A percentile compares a stretch with the other conserved stretches of the same genome.
Evolutionary conservation across 768 basidiomycete species (phyloP).

Genomic region (Chiua virens): DNA sequence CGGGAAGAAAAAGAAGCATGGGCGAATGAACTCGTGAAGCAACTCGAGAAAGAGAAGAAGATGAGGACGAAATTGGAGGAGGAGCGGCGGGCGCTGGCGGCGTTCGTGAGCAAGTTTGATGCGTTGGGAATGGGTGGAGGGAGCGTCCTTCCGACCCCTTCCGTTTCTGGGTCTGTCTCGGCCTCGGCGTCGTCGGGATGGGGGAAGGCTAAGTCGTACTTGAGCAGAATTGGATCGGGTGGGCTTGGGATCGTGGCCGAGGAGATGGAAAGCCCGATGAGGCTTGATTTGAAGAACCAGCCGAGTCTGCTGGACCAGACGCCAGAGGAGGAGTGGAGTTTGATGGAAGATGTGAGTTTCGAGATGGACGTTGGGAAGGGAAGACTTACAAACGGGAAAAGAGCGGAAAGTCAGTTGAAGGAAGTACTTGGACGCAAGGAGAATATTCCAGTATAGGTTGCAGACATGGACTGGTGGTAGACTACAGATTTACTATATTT

Average conservation of each 20-base stretch:
- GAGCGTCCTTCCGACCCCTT: slow-evolving; percentile 32
- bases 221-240: slow-evolving; percentile 34
- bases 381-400: slow-evolving; percentile 12
- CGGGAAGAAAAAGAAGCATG: slow-evolving; percentile 72
- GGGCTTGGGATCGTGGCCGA: slow-evolving; percentile 27
- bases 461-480: neutral
- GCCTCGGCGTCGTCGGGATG: slow-evolving; percentile 1
- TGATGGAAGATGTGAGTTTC: slow-evolving; percentile 52
- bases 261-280: slow-evolving; percentile 51
- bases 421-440: slow-evolving; percentile 30
- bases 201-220: slow-evolving; percentile 52
- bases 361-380: slow-evolving; percentile 38
- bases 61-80: slow-evolving; percentile 68
- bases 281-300: slow-evolving; percentile 44
- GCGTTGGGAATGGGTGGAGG: slow-evolving; percentile 55
- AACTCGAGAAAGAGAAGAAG: slow-evolving; percentile 80
- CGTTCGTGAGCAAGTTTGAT: slow-evolving; percentile 84
- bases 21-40: slow-evolving; percentile 71
- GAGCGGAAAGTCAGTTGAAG: slow-evolving; percentile 32
- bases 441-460: slow-evolving; percentile 21
- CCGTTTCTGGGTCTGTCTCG: slow-evolving; percentile 4
- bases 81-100: slow-evolving; percentile 72
- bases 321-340: slow-evolving; percentile 54
- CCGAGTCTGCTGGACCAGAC: slow-evolving; percentile 59
- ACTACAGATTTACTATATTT: neutral